Evolutionary conservation across 73 alveolate species (phyloP), one percentile per base, ranked within the genome.

Genomic region (Stentor coeruleus): DNA sequence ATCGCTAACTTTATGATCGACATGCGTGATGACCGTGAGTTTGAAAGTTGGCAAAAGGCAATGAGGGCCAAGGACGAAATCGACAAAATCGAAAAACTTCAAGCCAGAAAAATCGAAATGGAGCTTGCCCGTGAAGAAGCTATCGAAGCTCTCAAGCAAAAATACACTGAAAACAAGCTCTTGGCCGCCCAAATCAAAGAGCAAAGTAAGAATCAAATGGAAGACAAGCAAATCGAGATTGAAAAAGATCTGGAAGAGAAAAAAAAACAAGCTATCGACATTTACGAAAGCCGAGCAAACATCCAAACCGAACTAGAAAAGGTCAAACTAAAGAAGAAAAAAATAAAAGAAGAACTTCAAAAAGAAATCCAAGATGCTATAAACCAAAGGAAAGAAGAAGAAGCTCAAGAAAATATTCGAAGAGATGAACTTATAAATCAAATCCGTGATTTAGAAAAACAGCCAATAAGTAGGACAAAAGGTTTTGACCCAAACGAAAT

Each of bases 401-500:
- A 97, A 74, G 94, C 86, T 81, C 84, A 91, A 58, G 98, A 93
- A 76, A 83, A 90, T 81, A 89, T 88, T 40, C 89, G 96, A 82
- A 88, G 96, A 86, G 99, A 97, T 81, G 99, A 97, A 86, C 92
- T 97, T 38, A 97, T 97, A 75, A 86, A 98, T 74, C 93, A 97
- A 85, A 94, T 97, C 28, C 86, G 99, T 81, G 99, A 97, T 87
- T 85, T 96, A 28, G 99, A 97, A 87, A 97, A 91, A 82, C 85
- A 95, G 40, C 99, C 99, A 2, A 94, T 95, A 4, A 93, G 88
- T 4, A 85, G 99, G 55, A 95, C 98, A 0, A 96, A 96, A 58
- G 99, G 99, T 3, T 97, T 95, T 85, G 99, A 97, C 85, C 99
- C 99, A 35, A 97, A 99, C 0, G 99, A 97, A 86, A 94, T 98